Evolutionary conservation across 1,284 basidiomycete genomes (phyloP).

Genomic region (Golubevia sp.): DNA sequence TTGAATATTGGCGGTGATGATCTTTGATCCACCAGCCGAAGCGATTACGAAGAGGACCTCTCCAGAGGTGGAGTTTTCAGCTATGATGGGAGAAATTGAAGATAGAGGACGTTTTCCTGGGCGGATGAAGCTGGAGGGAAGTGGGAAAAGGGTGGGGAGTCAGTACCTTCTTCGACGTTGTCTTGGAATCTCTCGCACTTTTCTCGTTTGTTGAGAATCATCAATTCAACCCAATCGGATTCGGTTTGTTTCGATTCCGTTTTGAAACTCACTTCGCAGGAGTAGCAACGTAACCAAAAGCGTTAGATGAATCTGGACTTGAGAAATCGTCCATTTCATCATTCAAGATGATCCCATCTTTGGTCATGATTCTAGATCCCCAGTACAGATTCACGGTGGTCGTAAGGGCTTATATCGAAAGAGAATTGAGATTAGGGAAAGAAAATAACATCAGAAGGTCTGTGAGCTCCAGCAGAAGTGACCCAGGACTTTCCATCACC

Average conservation of each 20-base stretch:
- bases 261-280: too few species aligned
- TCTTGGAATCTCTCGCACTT: too few species aligned
- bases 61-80: constrained; percentile 55
- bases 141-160: constrained; percentile 19
- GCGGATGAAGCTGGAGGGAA: constrained; percentile 61
- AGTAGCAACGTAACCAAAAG: constrained; percentile 51
- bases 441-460: too few species aligned
- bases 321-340: constrained; percentile 64
- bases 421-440: too few species aligned
- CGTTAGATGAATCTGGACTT: constrained; percentile 56
- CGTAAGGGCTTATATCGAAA: too few species aligned
- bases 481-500: too few species aligned
- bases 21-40: constrained; percentile 62
- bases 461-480: too few species aligned
- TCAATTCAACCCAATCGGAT: too few species aligned
- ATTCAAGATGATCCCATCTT: constrained; percentile 36
- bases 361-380: constrained; percentile 48
- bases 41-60: constrained; percentile 61
- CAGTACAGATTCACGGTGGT: constrained; percentile 64
- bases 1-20: constrained; percentile 64
- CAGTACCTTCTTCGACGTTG: too few species aligned
- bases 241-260: too few species aligned
- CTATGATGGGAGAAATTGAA: constrained; percentile 62
- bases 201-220: too few species aligned
- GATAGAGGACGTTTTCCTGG: constrained; percentile 63